Base-by-base conservation (phyloP, 257 asterid species). In the Anisodus tanguticus region DNA sequence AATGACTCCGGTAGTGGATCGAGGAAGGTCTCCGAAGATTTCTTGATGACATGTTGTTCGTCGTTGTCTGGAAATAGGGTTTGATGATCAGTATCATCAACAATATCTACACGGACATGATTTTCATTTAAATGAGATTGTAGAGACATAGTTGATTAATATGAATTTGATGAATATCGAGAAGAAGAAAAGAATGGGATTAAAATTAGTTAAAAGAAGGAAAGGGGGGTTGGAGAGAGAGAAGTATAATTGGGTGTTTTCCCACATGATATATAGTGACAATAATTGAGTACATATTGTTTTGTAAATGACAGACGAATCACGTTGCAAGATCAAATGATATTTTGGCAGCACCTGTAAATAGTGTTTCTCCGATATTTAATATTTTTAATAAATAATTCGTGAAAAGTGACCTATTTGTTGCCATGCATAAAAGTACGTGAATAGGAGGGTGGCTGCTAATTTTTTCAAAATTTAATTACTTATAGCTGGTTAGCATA, bases 1-100 rank as follows among this genome's bases (percentile, higher is more conserved):
- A 93, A 91, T 2, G 97, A 91, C 2, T 93, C 93, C 0, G 97
- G 97, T 0, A 95, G 97, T 9, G 89, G 88, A 85, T 91, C 95
- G 43, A 84, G 74, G 82, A 67, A 69, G 59, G 85, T 80, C 31
- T 84, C 86, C 0, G 90, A 70, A n/a, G 85, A 85, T 58, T 84
- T 88, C 9, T 22, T 8, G 35, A 86, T 8, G 35, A 86, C 79
- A 4, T 80, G 83, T 35, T 41, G 49, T 76, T 59, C 62, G 22
- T 59, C 9, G 0, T 41, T 39, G 19, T 72, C 57, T n/a, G n/a
- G n/a, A n/a, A n/a, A n/a, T 16, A 76, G 15, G 2, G 0, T 2
- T 9, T n/a, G n/a, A n/a, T 37, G 84, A 60, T 57, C 9, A n/a
- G 2, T 22, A n/a, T 72, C 15, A 7, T 1, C 70, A 45, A 4